These are phyloP conservation scores for Sclerotinia borealis DNA, from an alignment of 2,329 filamentous ascomycete genomes.

Conservation along the genomic window DNA sequence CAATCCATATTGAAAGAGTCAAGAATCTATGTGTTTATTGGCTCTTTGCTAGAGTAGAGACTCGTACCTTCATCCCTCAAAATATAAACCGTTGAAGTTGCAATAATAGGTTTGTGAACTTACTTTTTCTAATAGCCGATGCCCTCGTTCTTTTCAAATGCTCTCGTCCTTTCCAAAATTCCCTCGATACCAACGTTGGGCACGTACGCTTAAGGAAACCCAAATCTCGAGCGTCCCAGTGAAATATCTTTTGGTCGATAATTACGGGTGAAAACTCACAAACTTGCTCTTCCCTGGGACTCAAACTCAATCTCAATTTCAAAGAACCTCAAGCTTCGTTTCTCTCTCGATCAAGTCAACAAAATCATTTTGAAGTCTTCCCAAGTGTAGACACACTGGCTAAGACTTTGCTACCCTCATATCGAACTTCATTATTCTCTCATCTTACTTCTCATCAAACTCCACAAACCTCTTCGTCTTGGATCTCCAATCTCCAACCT, in stretches of 20 bases:
- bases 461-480: not conserved
- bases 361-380: not conserved
- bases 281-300: not conserved
- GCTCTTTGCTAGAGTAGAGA: not conserved
- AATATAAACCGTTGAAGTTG: not conserved
- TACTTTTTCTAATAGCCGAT: not conserved
- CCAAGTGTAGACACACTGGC: not conserved
- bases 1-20: fast-evolving
- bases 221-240: no score
- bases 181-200: not conserved
- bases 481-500: not conserved
- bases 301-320: not conserved
- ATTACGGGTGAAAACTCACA: not conserved
- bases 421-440: not conserved
- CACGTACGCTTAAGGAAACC: no score
- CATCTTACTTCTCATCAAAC: not conserved
- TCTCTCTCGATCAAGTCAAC: not conserved
- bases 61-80: not conserved
- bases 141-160: no score
- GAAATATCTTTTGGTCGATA: not conserved
- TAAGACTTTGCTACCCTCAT: not conserved
- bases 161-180: not conserved
- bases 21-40: not conserved
- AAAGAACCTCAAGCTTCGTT: not conserved
- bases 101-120: not conserved